Evolutionary conservation across 2,329 filamentous ascomycete genomes (phyloP).

Genomic region (Diaporthe batatas): DNA sequence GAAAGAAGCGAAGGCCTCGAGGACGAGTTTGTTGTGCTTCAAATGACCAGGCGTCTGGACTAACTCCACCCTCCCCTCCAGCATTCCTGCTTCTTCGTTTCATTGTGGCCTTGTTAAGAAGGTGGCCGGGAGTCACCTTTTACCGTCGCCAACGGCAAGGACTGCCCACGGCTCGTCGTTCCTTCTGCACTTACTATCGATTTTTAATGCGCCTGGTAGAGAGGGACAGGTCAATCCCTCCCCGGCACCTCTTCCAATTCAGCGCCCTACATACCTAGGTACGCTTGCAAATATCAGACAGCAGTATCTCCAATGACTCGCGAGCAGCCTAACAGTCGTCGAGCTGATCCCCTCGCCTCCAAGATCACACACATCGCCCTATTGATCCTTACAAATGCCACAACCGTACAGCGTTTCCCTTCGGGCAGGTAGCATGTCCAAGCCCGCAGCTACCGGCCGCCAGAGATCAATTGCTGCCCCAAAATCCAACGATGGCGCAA

Average conservation of each 20-base stretch:
- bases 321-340: neutral
- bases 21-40: conserved; percentile 14
- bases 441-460: neutral
- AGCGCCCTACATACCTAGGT: neutral
- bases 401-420: neutral
- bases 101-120: neutral
- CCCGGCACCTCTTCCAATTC: neutral
- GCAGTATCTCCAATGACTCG: neutral
- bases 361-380: neutral
- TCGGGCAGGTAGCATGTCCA: neutral
- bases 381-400: neutral
- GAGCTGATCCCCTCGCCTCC: neutral
- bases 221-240: neutral
- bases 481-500: neutral
- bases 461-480: neutral
- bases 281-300: neutral
- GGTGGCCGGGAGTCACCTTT: neutral
- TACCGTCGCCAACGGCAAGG: neutral
- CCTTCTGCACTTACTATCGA: neutral
- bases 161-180: neutral
- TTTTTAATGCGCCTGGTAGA: neutral
- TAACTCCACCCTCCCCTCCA: no score
- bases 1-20: conserved; percentile 10
- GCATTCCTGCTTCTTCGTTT: neutral
- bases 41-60: conserved; percentile 5